Conservation (phyloP, 345 rosid species). For the Lepidium didymum region DNA sequence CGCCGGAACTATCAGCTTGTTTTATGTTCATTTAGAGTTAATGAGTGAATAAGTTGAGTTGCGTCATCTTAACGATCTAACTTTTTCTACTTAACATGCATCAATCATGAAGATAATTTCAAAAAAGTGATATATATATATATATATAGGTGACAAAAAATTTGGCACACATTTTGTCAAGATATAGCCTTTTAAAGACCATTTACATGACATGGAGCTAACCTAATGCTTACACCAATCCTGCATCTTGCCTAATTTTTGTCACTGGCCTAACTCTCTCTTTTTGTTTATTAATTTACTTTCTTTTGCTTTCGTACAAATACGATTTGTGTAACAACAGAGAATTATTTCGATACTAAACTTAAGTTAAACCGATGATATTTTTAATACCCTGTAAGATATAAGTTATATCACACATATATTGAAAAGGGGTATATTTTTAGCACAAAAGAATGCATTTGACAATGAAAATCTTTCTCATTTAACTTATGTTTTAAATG, state of each 20-base stretch:
- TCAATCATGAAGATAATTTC: neutral
- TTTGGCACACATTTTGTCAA: neutral
- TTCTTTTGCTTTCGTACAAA: neutral
- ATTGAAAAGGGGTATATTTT: too few species aligned
- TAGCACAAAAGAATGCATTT: neutral
- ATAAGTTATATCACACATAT: too few species aligned
- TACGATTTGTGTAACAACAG: neutral
- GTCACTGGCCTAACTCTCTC: conserved; percentile 4
- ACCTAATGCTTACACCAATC: conserved; percentile 3
- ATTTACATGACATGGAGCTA: conserved; percentile 17
- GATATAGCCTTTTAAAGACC: neutral
- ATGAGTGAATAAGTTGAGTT: neutral
- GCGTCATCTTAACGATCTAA: neutral
- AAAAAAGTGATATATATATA: neutral
- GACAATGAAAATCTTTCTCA: too few species aligned
- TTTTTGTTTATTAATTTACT: neutral
- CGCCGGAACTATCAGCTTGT: too few species aligned
- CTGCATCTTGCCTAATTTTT: conserved; percentile 19
- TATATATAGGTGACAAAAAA: neutral
- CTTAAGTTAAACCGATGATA: too few species aligned
- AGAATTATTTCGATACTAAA: neutral
- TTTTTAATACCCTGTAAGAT: too few species aligned
- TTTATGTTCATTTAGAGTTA: neutral
- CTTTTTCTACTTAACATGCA: neutral
- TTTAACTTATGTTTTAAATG: neutral